Conservation (phyloP, 225 moss, liverwort and hornwort genomes). For the Straminergon stramineum region DNA sequence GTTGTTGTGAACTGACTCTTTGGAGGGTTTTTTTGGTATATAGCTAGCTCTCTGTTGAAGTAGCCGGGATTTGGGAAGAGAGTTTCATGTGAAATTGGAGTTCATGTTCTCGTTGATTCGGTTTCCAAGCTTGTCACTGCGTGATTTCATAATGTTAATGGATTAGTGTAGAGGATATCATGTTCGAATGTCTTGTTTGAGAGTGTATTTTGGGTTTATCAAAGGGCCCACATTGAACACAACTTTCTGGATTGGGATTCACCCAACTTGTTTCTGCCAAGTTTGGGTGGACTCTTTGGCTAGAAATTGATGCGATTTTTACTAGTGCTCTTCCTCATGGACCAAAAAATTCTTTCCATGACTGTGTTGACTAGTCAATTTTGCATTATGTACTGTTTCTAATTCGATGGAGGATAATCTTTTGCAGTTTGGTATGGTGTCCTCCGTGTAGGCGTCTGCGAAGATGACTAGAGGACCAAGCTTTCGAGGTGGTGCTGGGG, state of each 20-base stretch:
- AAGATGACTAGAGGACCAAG: slow-evolving; percentile 6
- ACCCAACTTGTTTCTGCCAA: neutral
- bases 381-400: neutral
- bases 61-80: neutral
- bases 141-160: too few relatives aligned
- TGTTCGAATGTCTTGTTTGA: too few relatives aligned
- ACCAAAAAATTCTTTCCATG: neutral
- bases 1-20: neutral
- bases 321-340: neutral
- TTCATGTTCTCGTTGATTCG: neutral
- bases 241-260: neutral
- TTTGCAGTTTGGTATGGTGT: slow-evolving; percentile 16
- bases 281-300: neutral
- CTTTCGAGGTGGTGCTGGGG: slow-evolving; percentile 6
- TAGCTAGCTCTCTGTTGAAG: neutral
- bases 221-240: too few relatives aligned
- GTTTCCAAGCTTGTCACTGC: neutral
- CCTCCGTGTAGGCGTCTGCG: neutral
- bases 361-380: too few relatives aligned
- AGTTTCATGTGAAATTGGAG: neutral
- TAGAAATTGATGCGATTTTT: neutral
- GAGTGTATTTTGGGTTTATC: too few relatives aligned
- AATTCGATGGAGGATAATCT: neutral
- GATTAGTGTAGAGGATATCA: too few relatives aligned
- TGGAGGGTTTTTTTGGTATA: too few relatives aligned